Percentiles rank a stretch among this genome's conserved stretches.
These are phyloP conservation scores for Dioszegia hungarica DNA, from an alignment of 768 basidiomycete species.

Conservation along the genomic window DNA sequence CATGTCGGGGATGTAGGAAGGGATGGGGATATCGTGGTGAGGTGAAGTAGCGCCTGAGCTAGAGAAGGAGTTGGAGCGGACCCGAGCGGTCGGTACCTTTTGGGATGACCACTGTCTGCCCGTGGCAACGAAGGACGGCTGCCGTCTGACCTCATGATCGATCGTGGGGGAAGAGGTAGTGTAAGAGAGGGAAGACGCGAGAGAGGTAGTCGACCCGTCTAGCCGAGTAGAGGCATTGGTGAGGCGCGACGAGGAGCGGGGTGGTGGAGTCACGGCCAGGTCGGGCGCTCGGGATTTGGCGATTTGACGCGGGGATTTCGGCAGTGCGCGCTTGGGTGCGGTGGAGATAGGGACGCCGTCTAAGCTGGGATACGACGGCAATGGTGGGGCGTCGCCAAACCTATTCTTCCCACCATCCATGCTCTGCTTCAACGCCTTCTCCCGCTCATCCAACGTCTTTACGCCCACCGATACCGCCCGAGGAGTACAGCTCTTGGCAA, in stretches of 20 bases:
- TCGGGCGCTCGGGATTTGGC: background rate
- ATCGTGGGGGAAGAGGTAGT: background rate
- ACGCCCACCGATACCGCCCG: background rate
- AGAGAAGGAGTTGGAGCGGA: background rate
- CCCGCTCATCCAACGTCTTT: too few species aligned
- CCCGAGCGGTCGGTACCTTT: background rate
- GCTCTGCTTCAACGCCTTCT: background rate
- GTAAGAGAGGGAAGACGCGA: background rate
- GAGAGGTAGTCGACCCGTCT: background rate
- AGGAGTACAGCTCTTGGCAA: background rate
- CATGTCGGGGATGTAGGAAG: background rate
- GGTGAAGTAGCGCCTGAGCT: background rate
- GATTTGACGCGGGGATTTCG: background rate
- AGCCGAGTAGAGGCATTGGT: background rate
- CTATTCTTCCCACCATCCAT: background rate
- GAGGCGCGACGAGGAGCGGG: background rate
- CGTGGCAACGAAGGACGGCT: background rate
- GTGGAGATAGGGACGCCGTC: background rate
- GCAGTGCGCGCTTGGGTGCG: background rate
- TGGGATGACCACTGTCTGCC: background rate
- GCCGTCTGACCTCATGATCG: too few species aligned
- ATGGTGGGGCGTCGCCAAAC: slow-evolving; percentile 3
- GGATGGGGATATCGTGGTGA: background rate
- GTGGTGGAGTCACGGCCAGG: background rate
- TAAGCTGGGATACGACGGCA: background rate